Evolutionary conservation across 2,329 filamentous ascomycete genomes (phyloP), one percentile per base, ranked within the genome.

Genomic region (Plenodomus tracheiphilus): DNA sequence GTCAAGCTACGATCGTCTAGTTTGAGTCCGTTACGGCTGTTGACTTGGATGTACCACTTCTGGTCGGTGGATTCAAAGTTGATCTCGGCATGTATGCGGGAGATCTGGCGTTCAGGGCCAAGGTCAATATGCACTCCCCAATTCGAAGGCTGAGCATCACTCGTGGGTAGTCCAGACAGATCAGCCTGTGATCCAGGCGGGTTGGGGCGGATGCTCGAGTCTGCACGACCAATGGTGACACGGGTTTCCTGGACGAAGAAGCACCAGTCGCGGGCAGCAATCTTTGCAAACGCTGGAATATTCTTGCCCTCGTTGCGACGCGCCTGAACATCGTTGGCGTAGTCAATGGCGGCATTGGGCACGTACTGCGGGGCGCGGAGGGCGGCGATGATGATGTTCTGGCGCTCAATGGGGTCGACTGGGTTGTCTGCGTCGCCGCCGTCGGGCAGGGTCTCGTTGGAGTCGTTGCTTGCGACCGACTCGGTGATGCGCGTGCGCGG

Each of bases 1-100:
- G 88, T 88, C 47, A 95, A 75, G 17, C 82, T 77, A 42, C 76
- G 75, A 52, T 90, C 89, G 70, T 99, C 90, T 18, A 97, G 79
- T 64, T 89, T 90, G 39, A 96, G 82, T 21, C 92, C 91, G 70
- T 99, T 99, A 59, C 94, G 88, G 17, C 94, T 94, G 68, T 93
- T 92, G 55, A 96, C 90, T 37, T 85, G 78, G 43, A 99, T 83
- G 64, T 87, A 87, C 94, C 94, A 99, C 52, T 82, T 84, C 42
- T 77, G 76, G 36, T 66, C 62, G 2, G 73, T 63, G 7, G 67
- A 56, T 35, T 79, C 75, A 56, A 77, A 81, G 38, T 70, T 66
- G 53, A 81, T 79, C 52, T 76, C 71, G 21, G 78, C 78, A 53
- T 81, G 78, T 18, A 77, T 62, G 38, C 78, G 71, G 1, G 78